Base-by-base conservation (phyloP, 2,329 filamentous ascomycete genomes). In the Aspergillus pseudoglaucus region DNA sequence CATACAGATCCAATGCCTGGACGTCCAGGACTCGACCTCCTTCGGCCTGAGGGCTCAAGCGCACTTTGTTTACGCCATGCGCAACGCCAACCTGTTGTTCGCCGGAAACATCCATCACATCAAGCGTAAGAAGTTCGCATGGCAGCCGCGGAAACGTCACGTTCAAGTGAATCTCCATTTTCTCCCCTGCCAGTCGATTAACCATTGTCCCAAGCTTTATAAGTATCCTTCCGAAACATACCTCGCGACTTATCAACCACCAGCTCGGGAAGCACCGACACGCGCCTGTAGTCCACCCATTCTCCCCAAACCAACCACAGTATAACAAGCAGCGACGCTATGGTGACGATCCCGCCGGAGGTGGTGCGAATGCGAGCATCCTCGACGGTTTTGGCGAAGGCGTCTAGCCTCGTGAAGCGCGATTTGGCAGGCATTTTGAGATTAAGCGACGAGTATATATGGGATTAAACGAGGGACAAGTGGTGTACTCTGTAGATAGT, bases 131-230 rank as follows among this genome's bases (percentile, higher is more conserved):
- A 45, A 98, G 82, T 70, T 97, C 91, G 74, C 93, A 98, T 8
- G 93, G 93, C 58, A 98, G 81, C 53, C 84, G 84, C 8, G 93
- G 93, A 67, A 98, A 98, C 42, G 89, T 93, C 51, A 98, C 84
- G 75, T 98, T 98, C 71, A 98, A 81, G 68, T 95, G 90, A 56
- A 98, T 98, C 69, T 97, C 93, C 91, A 98, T 97, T 70, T 91
- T 89, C 77, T 98, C 90, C 68, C 89, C 87, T n/a, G n/a, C n/a
- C n/a, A n/a, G n/a, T n/a, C n/a, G n/a, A n/a, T n/a, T n/a, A n/a
- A n/a, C n/a, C n/a, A n/a, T n/a, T n/a, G n/a, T n/a, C n/a, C n/a
- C n/a, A n/a, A n/a, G n/a, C n/a, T n/a, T n/a, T 30, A 30, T 30
- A n/a, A n/a, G n/a, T n/a, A 30, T 30, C 25, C 25, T 12, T 9